A percentile compares a stretch with the other conserved stretches of the same genome.
These are phyloP conservation scores for Aspergillus taichungensis DNA, from an alignment of 495 filamentous ascomycete genomes.

Conservation along the genomic window DNA sequence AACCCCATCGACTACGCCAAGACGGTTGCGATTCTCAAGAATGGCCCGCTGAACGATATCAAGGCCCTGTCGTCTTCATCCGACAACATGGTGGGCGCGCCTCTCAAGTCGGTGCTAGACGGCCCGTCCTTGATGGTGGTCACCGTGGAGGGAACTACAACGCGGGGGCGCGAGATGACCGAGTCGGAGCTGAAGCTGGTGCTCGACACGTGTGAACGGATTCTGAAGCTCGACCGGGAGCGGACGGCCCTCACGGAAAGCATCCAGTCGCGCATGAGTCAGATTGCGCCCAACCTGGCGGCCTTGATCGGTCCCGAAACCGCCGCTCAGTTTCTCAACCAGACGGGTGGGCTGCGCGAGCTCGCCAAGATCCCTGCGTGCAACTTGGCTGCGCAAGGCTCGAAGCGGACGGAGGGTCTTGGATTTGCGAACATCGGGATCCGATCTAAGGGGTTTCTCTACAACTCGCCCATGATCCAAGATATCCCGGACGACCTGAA, in stretches of 20 bases:
- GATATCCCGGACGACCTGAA: conserved; percentile 79
- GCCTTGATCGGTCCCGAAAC: conserved; percentile 88
- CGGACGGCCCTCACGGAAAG: conserved; percentile 85
- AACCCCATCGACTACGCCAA: conserved; percentile 94
- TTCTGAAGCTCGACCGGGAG: conserved; percentile 75
- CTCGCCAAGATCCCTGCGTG: conserved; percentile 88
- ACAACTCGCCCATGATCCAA: conserved; percentile 79
- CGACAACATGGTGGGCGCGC: conserved; percentile 65
- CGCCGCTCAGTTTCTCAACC: conserved; percentile 92
- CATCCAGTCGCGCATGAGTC: conserved; percentile 93
- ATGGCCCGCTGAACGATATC: conserved; percentile 87
- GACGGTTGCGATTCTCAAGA: conserved; percentile 85
- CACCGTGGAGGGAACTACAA: conserved; percentile 88
- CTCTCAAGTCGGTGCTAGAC: conserved; percentile 72
- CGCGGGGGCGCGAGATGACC: conserved; percentile 67
- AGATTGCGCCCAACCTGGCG: conserved; percentile 94
- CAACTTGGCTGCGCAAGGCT: conserved; percentile 83
- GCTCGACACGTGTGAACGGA: conserved; percentile 75
- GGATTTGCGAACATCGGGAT: conserved; percentile 92
- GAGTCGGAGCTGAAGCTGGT: conserved; percentile 66
- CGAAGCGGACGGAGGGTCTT: conserved; percentile 70
- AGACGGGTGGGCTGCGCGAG: conserved; percentile 77
- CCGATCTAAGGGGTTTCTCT: conserved; percentile 87
- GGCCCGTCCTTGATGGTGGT: conserved; percentile 91
- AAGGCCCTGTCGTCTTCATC: conserved; percentile 58